phyloP scores from a whole-genome alignment of 306 rosid genomes.

The Cyclanthera cordifolia region DNA sequence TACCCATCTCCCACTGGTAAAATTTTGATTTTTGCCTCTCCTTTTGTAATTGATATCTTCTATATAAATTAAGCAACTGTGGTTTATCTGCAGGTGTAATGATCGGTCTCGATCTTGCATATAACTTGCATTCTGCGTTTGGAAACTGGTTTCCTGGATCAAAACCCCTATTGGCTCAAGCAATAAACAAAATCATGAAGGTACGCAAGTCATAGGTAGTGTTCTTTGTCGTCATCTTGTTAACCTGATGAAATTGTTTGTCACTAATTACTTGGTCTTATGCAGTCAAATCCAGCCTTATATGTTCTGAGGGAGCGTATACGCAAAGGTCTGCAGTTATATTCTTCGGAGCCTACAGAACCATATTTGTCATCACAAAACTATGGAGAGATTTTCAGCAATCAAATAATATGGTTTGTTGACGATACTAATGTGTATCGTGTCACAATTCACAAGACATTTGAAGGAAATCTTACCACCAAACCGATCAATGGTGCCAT shows the following conservation, averaged over 20 bases:
- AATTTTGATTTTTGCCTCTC: background rate
- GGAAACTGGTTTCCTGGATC: constrained; percentile 99
- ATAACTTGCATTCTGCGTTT: constrained; percentile 94
- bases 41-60: background rate
- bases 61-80: background rate
- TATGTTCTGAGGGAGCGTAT: constrained; percentile 97
- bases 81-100: constrained; percentile 61
- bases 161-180: constrained; percentile 91
- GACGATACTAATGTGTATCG: constrained; percentile 99
- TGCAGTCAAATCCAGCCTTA: constrained; percentile 98
- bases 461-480: constrained; percentile 97
- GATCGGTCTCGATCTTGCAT: constrained; percentile 96
- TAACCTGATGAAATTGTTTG: background rate
- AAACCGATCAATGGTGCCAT: constrained; percentile 98
- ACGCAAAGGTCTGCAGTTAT: constrained; percentile 93
- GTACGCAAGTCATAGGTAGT: constrained; percentile 21
- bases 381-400: constrained; percentile 98
- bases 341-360: constrained; percentile 98
- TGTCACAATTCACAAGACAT: constrained; percentile 93
- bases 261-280: constrained; percentile 18
- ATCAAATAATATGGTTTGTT: constrained; percentile 99
- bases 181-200: constrained; percentile 99
- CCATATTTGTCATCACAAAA: constrained; percentile 97
- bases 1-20: constrained; percentile 96
- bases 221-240: background rate